A percentile compares a stretch with the other conserved stretches of the same genome.
Evolutionary conservation across 2,329 filamentous ascomycete species (phyloP).

Genomic region (Microdochium trichocladiopsis): DNA sequence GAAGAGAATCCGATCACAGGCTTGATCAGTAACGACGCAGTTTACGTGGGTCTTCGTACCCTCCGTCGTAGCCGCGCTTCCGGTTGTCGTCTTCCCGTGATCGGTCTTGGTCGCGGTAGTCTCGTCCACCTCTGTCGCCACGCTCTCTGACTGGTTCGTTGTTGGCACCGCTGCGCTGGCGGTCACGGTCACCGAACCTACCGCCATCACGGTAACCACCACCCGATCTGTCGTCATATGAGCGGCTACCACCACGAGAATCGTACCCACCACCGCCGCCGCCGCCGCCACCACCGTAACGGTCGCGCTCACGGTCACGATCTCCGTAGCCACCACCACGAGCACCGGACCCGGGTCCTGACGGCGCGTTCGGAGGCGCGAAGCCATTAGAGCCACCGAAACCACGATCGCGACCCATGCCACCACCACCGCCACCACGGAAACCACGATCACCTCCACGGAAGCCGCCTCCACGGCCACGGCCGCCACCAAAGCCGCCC

Average conservation of each 20-base stretch:
- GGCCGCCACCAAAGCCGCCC: slow-evolving; percentile 43
- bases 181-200: slow-evolving; percentile 21
- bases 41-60: slow-evolving; percentile 71
- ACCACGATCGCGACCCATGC: slow-evolving; percentile 22
- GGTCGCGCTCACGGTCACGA: slow-evolving; percentile 38
- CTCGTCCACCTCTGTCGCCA: slow-evolving; percentile 52
- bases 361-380: slow-evolving; percentile 53
- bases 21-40: slow-evolving; percentile 46
- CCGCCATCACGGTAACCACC: slow-evolving; percentile 41
- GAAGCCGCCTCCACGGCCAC: slow-evolving; percentile 30
- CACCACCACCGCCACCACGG: slow-evolving; percentile 48
- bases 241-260: slow-evolving; percentile 47
- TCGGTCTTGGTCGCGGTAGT: slow-evolving; percentile 34
- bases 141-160: slow-evolving; percentile 70
- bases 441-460: slow-evolving; percentile 27
- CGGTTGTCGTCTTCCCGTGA: slow-evolving; percentile 51
- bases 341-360: slow-evolving; percentile 47
- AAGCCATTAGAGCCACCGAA: slow-evolving; percentile 40
- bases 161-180: slow-evolving; percentile 44
- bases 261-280: slow-evolving; percentile 47
- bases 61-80: slow-evolving; percentile 69
- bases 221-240: slow-evolving; percentile 51
- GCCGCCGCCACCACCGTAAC: slow-evolving; percentile 39
- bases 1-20: background rate
- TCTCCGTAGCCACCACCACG: slow-evolving; percentile 31